phyloP scores from a whole-genome alignment of 768 basidiomycete genomes.

The Trichaptum fuscoviolaceum region DNA sequence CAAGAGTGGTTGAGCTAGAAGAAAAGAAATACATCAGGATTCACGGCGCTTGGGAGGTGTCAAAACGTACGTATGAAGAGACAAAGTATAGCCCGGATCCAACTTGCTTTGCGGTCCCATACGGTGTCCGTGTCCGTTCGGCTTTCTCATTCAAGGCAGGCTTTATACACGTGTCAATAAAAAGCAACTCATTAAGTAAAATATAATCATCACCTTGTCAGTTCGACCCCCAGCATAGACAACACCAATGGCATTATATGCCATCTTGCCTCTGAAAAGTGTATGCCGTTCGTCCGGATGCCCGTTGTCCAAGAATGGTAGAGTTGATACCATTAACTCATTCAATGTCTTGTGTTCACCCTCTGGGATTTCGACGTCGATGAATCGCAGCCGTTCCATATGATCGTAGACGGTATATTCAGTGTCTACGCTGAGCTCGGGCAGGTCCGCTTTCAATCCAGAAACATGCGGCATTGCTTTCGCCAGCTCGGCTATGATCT shows the following conservation, averaged over 20 bases:
- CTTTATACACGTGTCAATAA: constrained; percentile 41
- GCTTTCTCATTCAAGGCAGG: constrained; percentile 58
- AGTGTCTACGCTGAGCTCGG: constrained; percentile 29
- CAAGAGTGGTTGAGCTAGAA: constrained; percentile 67
- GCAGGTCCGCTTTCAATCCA: constrained; percentile 13
- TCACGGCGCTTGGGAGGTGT: neutral
- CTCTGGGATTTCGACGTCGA: constrained; percentile 45
- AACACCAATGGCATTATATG: constrained; percentile 75
- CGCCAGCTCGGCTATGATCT: constrained; percentile 57
- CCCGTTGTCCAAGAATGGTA: constrained; percentile 71
- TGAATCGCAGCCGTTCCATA: constrained; percentile 65
- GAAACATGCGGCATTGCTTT: constrained; percentile 36
- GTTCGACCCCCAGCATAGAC: constrained; percentile 59
- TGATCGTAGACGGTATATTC: constrained; percentile 72
- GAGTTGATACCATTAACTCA: constrained; percentile 50
- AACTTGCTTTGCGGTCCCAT: constrained; percentile 70
- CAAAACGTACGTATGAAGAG: constrained; percentile 58
- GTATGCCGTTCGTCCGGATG: constrained; percentile 59
- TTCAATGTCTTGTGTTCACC: constrained; percentile 48
- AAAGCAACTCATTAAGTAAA: neutral
- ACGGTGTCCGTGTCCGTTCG: constrained; percentile 72
- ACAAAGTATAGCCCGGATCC: constrained; percentile 72
- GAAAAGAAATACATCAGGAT: neutral
- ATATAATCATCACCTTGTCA: constrained; percentile 49
- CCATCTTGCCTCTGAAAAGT: constrained; percentile 61